These are phyloP conservation scores for Mayamaea pseudoterrestris DNA, from an alignment of 108 stramenopile species.

Conservation along the genomic window DNA sequence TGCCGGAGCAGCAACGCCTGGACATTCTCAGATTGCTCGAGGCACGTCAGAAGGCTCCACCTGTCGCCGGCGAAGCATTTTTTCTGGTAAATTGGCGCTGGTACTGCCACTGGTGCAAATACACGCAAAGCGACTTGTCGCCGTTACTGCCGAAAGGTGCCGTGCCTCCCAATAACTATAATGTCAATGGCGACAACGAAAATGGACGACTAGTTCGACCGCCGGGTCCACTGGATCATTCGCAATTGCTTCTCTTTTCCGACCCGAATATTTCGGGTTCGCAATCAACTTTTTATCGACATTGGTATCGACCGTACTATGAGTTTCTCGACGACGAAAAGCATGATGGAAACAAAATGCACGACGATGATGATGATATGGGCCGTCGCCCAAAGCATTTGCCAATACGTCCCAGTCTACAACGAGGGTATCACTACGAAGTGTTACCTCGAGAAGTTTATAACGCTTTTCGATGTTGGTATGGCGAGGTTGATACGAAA, in stretches of 20 bases:
- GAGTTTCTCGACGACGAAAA: not conserved
- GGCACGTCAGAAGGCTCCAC: not conserved
- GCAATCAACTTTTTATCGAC: not conserved
- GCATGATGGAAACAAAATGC: not conserved
- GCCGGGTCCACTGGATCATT: conserved; percentile 60
- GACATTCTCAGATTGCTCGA: conserved; percentile 5
- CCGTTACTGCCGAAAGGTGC: conserved; percentile 7
- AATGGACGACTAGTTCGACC: not conserved
- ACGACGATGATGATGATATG: not conserved
- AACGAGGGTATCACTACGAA: conserved; percentile 77
- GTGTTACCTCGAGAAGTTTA: conserved; percentile 69
- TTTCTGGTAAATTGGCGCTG: conserved; percentile 61
- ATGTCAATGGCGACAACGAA: conserved; percentile 13
- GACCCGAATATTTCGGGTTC: not conserved
- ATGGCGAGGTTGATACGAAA: conserved; percentile 58
- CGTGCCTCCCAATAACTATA: conserved; percentile 7
- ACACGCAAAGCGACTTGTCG: conserved; percentile 56
- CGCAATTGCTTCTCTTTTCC: conserved; percentile 20
- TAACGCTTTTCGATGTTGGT: conserved; percentile 49
- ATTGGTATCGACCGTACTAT: conserved; percentile 18
- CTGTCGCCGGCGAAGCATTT: conserved; percentile 42
- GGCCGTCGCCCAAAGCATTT: not conserved
- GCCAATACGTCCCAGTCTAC: conserved; percentile 33
- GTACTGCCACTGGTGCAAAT: conserved; percentile 59
- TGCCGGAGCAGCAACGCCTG: not conserved